These are phyloP conservation scores for Cajanus cajan DNA, from an alignment of 306 rosid species.

Conservation along the genomic window DNA sequence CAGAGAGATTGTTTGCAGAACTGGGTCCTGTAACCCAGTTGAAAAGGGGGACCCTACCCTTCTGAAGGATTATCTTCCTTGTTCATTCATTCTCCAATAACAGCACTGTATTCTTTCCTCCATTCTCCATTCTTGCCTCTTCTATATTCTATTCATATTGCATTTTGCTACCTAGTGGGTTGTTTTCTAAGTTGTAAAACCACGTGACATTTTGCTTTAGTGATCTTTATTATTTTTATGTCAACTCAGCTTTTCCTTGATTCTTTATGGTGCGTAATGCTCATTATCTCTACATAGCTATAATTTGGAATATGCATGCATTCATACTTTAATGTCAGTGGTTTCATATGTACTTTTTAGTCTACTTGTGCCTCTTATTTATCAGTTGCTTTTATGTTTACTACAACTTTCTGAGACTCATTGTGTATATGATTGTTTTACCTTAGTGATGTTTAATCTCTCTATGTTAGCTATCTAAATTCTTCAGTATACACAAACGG, in stretches of 20 bases:
- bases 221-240: neutral
- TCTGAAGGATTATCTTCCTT: neutral
- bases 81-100: neutral
- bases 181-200: neutral
- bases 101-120: neutral
- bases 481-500: neutral
- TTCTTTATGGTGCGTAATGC: neutral
- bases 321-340: neutral
- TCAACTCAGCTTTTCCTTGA: neutral
- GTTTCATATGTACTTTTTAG: neutral
- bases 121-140: neutral
- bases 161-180: neutral
- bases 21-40: neutral
- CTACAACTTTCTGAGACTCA: neutral
- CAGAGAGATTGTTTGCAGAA: neutral
- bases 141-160: neutral
- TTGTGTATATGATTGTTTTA: conserved; percentile 2
- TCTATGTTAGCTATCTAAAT: conserved; percentile 20
- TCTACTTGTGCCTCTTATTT: neutral
- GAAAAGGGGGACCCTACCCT: neutral
- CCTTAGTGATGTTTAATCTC: conserved; percentile 22
- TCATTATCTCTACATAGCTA: neutral
- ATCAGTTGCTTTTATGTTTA: neutral
- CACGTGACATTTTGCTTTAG: neutral
- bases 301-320: conserved; percentile 10